Conservation (phyloP, 2,329 filamentous ascomycete species). For the Aspergillus clavatus region DNA sequence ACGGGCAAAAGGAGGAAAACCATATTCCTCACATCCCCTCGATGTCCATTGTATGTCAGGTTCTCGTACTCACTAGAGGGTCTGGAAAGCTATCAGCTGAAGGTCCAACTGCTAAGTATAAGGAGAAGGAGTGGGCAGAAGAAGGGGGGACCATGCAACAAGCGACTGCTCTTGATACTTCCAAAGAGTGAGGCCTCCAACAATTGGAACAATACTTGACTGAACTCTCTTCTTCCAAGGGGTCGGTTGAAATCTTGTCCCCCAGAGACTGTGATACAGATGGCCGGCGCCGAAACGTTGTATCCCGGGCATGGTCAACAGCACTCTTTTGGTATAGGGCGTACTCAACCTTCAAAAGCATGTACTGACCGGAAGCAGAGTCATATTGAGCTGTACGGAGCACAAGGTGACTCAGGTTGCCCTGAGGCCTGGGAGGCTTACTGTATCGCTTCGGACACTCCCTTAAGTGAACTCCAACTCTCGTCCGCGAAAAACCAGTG, state of each 20-base stretch:
- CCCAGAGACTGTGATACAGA: constrained; percentile 1
- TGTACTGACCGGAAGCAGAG: neutral
- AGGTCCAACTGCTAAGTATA: neutral
- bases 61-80: neutral
- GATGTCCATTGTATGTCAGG: no score
- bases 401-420: neutral
- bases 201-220: neutral
- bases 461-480: constrained; percentile 1
- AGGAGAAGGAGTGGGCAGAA: neutral
- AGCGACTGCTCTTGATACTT: neutral
- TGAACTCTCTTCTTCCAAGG: neutral
- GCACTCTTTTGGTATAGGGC: neutral
- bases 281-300: constrained; percentile 1
- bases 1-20: no score
- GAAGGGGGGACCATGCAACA: neutral
- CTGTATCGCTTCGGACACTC: neutral
- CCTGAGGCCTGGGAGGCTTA: neutral
- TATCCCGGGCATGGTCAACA: constrained; percentile 1
- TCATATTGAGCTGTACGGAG: neutral
- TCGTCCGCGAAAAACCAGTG: neutral
- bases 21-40: no score
- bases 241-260: neutral
- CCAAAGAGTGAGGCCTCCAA: neutral
- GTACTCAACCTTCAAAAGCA: neutral
- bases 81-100: neutral